Evolutionary conservation across 441 rosid genomes (phyloP), one percentile per base, ranked within the genome.

Genomic region (Erysimum cheiri): DNA sequence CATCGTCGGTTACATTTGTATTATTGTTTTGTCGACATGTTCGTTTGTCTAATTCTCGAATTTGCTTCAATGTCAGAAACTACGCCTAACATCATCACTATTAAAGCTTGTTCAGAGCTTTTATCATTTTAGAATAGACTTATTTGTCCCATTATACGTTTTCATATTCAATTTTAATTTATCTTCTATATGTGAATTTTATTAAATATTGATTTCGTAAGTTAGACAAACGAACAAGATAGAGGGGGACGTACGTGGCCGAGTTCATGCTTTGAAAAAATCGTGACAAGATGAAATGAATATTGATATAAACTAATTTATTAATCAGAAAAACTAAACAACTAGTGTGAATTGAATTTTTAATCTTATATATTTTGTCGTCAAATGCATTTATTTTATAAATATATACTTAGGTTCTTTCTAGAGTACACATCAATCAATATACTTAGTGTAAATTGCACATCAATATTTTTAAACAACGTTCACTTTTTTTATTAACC

Each of bases 71-170:
- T 67, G 67, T 67, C 77, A 74, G 63, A 53, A 57, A 67, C 69
- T 60, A 60, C 55, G 78, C 73, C 78, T 74, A 67, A 67, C 78
- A 67, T 61, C 70, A 71, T 63, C 78, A 67, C 68, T 14, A 48
- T 33, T 35, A 43, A 57, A 40, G 31, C 47, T 67, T 36, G 17
- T 56, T 52, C 69, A 74, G 40, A 52, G 73, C 49, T 60, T 66
- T 67, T 40, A 73, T 73, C 56, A 60, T 67, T 73, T 52, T 60
- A 60, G 15, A 60, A 74, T 67, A 53, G 69, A 67, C 77, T 43
- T 74, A 17, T 67, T 67, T 68, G 78, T 74, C 78, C 26, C 37
- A 36, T 67, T 67, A 60, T 44, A 67, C 63, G 61, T 60, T 52
- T 53, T 53, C 49, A 40, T 49, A 40, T 64, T 64, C 65, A 40